Base-by-base conservation (phyloP, 129 eudicot genomes). In the Gnaphalium uliginosum region DNA sequence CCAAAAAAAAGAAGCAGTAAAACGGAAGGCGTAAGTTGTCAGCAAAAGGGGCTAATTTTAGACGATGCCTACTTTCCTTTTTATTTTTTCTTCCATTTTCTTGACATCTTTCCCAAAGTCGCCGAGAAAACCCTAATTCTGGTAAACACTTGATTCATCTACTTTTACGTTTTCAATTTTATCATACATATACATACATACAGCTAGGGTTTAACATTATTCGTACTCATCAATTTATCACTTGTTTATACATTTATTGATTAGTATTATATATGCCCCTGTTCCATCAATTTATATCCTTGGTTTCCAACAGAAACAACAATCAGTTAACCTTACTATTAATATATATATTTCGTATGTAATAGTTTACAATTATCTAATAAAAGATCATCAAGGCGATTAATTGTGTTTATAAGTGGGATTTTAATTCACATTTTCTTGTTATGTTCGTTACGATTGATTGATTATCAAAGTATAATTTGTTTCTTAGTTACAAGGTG, bases 101-200 rank as follows among this genome's bases (percentile, higher is more conserved):
- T 43, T 58, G 81, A 78, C 81, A 78, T 70, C 71, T 13, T 57
- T 13, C 76, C n/a, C 53, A 64, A 60, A 78, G 35, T 70, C 81
- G 81, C 81, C 81, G 76, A 69, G 81, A 78, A 78, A 78, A 78
- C 81, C 81, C 81, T 78, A 78, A 56, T 68, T 22, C 48, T 15
- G 23, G 69, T 77, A 78, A 26, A 43, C 62, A 41, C 81, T 68
- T 15, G 35, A 69, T 48, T 77, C 81, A 0, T 57, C 62, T 39
- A 24, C 70, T 11, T 43, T 69, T 4, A 59, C 41, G 24, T 63
- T 80, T 74, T 53, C 59, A 66, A 35, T 66, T 53, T 21, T 15
- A 4, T 51, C 2, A 17, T 14, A 1, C 21, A 19, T 17, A 3
- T 17, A 3, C 58, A 51, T 51, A 18, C 21, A 0, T 8, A 41